These are phyloP conservation scores for Stylonectria norvegica DNA, from an alignment of 2,329 filamentous ascomycete genomes.

Conservation along the genomic window DNA sequence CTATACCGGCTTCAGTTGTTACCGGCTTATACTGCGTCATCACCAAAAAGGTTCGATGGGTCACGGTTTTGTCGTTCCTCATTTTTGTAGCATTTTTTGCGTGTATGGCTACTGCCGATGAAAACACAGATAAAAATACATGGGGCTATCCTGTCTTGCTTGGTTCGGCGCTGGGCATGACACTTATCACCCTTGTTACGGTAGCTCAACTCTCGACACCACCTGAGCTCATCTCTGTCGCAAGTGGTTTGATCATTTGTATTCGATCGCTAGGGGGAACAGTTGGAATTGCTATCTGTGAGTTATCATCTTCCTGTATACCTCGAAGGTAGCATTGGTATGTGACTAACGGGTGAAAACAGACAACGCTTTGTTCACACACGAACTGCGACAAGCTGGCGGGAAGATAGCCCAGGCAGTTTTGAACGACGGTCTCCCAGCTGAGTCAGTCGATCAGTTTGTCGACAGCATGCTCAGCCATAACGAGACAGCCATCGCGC, in stretches of 20 bases:
- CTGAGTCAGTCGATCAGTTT: conserved; percentile 3
- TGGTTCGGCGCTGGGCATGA: conserved; percentile 35
- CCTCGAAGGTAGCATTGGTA: not conserved
- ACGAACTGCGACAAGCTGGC: conserved; percentile 2
- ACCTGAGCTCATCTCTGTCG: conserved; percentile 35
- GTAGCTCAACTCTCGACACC: conserved; percentile 38
- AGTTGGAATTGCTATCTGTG: conserved; percentile 36
- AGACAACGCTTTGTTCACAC: conserved; percentile 13
- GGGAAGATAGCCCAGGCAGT: conserved; percentile 4
- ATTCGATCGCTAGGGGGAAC: conserved; percentile 37
- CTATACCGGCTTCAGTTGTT: conserved; percentile 27
- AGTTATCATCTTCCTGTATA: too few species aligned
- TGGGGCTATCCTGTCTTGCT: conserved; percentile 39
- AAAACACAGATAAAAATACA: conserved; percentile 18
- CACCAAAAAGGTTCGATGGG: conserved; percentile 26
- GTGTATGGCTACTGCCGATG: conserved; percentile 33
- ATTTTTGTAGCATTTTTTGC: conserved; percentile 32
- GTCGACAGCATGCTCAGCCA: conserved; percentile 7
- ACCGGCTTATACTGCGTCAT: conserved; percentile 32
- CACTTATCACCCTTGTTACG: conserved; percentile 33
- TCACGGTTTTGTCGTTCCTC: conserved; percentile 24
- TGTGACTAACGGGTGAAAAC: too few species aligned
- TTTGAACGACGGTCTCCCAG: conserved; percentile 6
- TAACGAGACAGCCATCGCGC: conserved; percentile 7
- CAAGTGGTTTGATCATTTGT: conserved; percentile 37